Conservation (phyloP, 2,329 filamentous ascomycete genomes). For the Westerdykella ornata region DNA sequence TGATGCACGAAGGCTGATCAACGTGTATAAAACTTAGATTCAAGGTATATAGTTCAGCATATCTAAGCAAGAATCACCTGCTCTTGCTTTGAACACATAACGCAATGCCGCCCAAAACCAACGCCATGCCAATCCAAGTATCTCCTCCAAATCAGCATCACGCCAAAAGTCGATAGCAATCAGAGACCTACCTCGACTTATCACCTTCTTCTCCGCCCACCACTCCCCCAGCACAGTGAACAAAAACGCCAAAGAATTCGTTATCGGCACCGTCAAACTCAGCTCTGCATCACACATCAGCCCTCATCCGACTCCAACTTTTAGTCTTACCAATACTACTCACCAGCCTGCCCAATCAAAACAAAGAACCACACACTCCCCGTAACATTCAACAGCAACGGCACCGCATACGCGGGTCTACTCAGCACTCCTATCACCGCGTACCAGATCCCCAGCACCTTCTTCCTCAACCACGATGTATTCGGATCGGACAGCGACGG, state of each 20-base stretch:
- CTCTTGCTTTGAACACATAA: conserved; percentile 64
- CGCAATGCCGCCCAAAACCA: conserved; percentile 74
- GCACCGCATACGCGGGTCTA: conserved; percentile 78
- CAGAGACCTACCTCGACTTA: conserved; percentile 62
- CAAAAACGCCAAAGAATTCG: conserved; percentile 89
- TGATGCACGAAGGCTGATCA: no score
- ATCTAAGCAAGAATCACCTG: no score
- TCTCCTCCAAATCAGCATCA: conserved; percentile 45
- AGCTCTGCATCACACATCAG: conserved; percentile 54
- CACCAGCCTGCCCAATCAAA: conserved; percentile 85
- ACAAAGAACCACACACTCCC: conserved; percentile 96
- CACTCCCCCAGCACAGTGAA: conserved; percentile 93
- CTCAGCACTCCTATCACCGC: conserved; percentile 69
- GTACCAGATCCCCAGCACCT: conserved; percentile 60
- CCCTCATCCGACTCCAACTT: background rate
- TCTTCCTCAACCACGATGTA: conserved; percentile 56
- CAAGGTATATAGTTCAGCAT: no score
- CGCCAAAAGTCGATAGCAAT: background rate
- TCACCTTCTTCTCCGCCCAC: conserved; percentile 89
- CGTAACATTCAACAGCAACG: conserved; percentile 79
- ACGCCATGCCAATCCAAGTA: conserved; percentile 72
- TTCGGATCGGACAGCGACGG: conserved; percentile 30
- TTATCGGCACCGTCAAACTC: conserved; percentile 88
- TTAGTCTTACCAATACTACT: conserved; percentile 32
- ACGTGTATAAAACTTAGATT: no score